Base-by-base conservation (phyloP, 148 eudicot genomes). In the Spergularia bocconei region DNA sequence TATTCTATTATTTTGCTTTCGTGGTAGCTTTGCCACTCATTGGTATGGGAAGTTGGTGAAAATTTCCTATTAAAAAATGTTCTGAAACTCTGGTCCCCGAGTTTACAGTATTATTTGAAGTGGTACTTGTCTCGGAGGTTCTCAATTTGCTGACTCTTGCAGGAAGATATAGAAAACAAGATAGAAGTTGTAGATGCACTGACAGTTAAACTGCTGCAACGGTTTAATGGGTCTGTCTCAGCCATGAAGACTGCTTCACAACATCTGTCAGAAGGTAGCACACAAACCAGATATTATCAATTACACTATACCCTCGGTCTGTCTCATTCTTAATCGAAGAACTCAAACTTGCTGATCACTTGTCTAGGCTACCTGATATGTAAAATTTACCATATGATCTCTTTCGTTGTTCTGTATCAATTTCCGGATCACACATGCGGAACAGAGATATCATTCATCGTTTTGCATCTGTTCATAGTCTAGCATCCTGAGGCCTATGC, bases 101-200 rank as follows among this genome's bases (percentile, higher is more conserved):
- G 13, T 20, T 19, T 65, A 38, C 47, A 7, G 20, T 17, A 71
- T 25, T 20, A n/a, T 77, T 33, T 44, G 55, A 52, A 13, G 13
- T 38, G 21, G 33, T 71, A 12, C 64, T 25, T 72, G 57, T 6
- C 14, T 17, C 52, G 57, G 11, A 59, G 33, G 57, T 38, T n/a
- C 25, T 77, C 50, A 64, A 36, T 21, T 6, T n/a, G 3, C 0
- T 73, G 12, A 13, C 13, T 63, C 29, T 72, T 81, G 78, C 84
- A 92, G 98, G 98, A 88, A 80, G 98, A 90, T 67, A 72, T 92
- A 68, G 98, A 95, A 86, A 89, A 95, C 84, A 90, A 89, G 82
- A 88, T 95, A 80, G 98, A 95, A 80, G 91, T 92, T 75, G 97
- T 87, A 47, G 98, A 95, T 86, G 98, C 98, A 78, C 80, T 92